Evolutionary conservation across 768 basidiomycete genomes (phyloP).

Genomic region (Baorangia bicolor): DNA sequence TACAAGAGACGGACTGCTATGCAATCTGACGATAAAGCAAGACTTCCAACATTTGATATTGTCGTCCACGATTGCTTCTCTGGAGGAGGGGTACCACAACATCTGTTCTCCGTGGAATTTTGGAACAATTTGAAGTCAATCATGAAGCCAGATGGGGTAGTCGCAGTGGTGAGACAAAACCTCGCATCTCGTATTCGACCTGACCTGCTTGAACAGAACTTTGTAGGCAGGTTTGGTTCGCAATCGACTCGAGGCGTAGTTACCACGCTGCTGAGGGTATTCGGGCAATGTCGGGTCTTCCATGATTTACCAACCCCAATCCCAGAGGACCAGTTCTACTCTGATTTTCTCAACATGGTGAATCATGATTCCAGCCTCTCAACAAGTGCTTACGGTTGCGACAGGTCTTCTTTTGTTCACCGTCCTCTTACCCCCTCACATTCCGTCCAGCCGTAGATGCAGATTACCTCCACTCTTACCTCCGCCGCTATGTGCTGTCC

Average conservation of each 20-base stretch:
- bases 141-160: conserved; percentile 67
- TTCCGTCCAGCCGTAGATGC: conserved; percentile 54
- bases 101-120: conserved; percentile 83
- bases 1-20: conserved; percentile 35
- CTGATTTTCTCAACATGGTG: conserved; percentile 75
- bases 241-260: conserved; percentile 64
- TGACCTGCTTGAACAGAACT: conserved; percentile 55
- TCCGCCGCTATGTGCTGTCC: conserved; percentile 61
- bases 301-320: conserved; percentile 59
- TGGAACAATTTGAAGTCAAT: conserved; percentile 68
- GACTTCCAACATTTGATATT: conserved; percentile 52
- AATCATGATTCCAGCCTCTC: conserved; percentile 17
- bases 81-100: conserved; percentile 85
- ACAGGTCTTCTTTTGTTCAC: conserved; percentile 84
- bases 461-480: conserved; percentile 68
- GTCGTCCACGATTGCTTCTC: conserved; percentile 93
- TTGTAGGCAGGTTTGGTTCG: conserved; percentile 70
- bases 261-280: conserved; percentile 66
- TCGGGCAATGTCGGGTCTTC: conserved; percentile 80
- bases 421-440: conserved; percentile 48
- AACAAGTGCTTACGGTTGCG: conserved; percentile 4
- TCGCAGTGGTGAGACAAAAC: conserved; percentile 68
- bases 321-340: conserved; percentile 44
- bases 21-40: conserved; percentile 22
- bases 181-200: neutral